Conservation (phyloP, 352 stramenopile species). For the Vaucheria bursata region DNA sequence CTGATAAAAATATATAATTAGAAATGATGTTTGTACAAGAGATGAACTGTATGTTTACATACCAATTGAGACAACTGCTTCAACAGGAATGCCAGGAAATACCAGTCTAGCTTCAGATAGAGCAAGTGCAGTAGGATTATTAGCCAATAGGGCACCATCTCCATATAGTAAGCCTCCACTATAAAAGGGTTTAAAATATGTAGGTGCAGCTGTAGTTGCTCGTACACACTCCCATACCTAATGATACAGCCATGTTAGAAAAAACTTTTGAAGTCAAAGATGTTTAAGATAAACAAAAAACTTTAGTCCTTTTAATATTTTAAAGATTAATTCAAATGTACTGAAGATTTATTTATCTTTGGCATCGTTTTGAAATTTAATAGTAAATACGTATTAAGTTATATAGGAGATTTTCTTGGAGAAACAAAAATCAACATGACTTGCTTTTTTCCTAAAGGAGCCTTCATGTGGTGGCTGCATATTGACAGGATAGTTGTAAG, state of each 20-base stretch:
- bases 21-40: no score
- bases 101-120: conserved; percentile 36
- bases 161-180: conserved; percentile 44
- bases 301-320: no score
- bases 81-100: conserved; percentile 43
- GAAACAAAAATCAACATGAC: no score
- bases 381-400: no score
- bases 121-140: conserved; percentile 49
- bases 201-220: conserved; percentile 52
- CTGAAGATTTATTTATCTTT: no score
- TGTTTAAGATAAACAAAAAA: background rate
- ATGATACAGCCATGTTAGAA: no score
- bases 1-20: no score
- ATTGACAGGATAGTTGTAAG: conserved; percentile 29
- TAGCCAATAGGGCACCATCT: conserved; percentile 51
- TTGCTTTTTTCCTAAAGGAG: conserved; percentile 15
- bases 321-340: no score
- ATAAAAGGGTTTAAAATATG: conserved; percentile 50
- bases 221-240: conserved; percentile 48
- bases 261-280: background rate
- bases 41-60: conserved; percentile 19
- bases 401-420: no score
- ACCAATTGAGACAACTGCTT: conserved; percentile 27
- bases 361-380: no score
- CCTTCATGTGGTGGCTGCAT: conserved; percentile 10